These are phyloP conservation scores for Dictyostelium brefeldianum DNA, from an alignment of 78 protist genomes.

Conservation along the genomic window DNA sequence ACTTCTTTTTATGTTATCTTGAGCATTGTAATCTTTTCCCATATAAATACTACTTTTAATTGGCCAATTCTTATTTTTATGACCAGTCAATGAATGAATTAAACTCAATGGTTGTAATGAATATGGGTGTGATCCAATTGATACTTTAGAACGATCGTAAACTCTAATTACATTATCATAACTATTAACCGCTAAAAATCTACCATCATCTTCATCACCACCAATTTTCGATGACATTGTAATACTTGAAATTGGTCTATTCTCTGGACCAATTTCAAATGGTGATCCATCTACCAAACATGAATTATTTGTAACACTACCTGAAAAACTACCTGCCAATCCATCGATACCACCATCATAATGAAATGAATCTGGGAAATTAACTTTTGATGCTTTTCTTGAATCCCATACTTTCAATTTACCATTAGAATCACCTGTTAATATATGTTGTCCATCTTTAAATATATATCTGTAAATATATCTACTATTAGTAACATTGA, in stretches of 20 bases:
- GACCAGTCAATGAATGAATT: conserved; percentile 75
- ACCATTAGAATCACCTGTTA: conserved; percentile 84
- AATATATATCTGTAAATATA: conserved; percentile 47
- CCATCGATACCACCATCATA: conserved; percentile 72
- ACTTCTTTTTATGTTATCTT: neutral
- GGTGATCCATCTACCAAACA: conserved; percentile 31
- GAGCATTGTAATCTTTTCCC: conserved; percentile 49
- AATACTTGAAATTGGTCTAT: conserved; percentile 59
- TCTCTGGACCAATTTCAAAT: conserved; percentile 48
- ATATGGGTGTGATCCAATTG: conserved; percentile 73
- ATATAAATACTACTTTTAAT: conserved; percentile 76
- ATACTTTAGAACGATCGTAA: conserved; percentile 76
- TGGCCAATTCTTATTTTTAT: conserved; percentile 86
- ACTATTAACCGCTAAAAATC: conserved; percentile 82
- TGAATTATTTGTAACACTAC: neutral
- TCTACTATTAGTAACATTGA: neutral
- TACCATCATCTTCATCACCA: conserved; percentile 76
- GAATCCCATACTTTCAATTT: conserved; percentile 79
- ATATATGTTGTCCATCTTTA: conserved; percentile 68
- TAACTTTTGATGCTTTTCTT: conserved; percentile 42
- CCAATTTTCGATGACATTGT: neutral
- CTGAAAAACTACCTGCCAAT: conserved; percentile 4
- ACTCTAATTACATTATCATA: conserved; percentile 85
- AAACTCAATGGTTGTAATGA: conserved; percentile 58
- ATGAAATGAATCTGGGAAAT: conserved; percentile 63